Conservation (phyloP, 1,284 basidiomycete genomes). For the Veloporphyrellus conicus region DNA sequence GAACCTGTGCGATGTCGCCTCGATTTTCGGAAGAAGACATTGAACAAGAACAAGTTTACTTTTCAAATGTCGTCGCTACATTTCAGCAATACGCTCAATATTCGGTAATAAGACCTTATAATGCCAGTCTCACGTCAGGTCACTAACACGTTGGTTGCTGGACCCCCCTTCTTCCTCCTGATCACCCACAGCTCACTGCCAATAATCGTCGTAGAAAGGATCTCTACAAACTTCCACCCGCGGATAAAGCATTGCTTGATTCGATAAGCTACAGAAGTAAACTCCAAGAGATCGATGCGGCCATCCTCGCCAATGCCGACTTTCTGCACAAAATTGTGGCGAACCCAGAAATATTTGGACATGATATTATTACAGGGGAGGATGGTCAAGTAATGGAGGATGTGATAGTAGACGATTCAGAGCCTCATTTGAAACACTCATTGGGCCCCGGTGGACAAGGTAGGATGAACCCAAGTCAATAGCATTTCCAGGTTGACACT, state of each 20-base stretch:
- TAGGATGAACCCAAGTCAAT: constrained; percentile 2
- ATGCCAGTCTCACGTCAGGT: background rate
- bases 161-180: background rate
- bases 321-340: constrained; percentile 65
- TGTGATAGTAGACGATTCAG: background rate
- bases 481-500: background rate
- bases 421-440: background rate
- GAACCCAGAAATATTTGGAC: constrained; percentile 71
- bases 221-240: constrained; percentile 54
- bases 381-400: constrained; percentile 5
- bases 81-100: constrained; percentile 65
- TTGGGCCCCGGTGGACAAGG: constrained; percentile 12
- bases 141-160: background rate
- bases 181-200: constrained; percentile 52
- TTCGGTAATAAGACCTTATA: constrained; percentile 41
- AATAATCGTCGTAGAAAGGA: constrained; percentile 76
- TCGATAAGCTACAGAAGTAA: constrained; percentile 63
- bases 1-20: no score
- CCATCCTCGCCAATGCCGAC: constrained; percentile 65
- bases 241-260: constrained; percentile 59
- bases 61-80: constrained; percentile 62
- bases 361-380: constrained; percentile 36
- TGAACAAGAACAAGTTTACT: constrained; percentile 57
- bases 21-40: constrained; percentile 37
- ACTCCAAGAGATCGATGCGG: constrained; percentile 61